These are phyloP conservation scores for Gnetum montanum DNA, from an alignment of 75 land plant species.

Conservation along the genomic window DNA sequence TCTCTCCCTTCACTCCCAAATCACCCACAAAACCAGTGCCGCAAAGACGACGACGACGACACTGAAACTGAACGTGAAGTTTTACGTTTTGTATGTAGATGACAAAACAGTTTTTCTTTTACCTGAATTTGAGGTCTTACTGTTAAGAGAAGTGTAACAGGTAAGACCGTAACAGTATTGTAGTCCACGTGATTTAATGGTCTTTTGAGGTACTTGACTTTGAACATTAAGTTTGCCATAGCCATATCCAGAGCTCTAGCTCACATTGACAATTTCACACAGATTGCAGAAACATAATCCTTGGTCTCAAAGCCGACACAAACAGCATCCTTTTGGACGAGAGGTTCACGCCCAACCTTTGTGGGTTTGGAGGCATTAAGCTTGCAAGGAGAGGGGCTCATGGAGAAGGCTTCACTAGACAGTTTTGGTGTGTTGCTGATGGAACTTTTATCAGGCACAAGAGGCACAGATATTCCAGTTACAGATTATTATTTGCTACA, in stretches of 20 bases:
- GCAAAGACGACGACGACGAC: too few species aligned
- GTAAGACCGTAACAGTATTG: too few species aligned
- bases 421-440: constrained; percentile 7
- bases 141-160: too few species aligned
- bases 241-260: constrained; percentile 3
- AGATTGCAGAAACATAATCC: constrained; percentile 1
- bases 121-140: too few species aligned
- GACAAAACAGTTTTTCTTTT: too few species aligned
- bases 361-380: background rate
- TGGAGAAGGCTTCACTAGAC: background rate
- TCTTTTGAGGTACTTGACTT: too few species aligned
- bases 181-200: too few species aligned
- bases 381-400: constrained; percentile 6
- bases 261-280: constrained; percentile 4
- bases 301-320: background rate
- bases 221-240: too few species aligned
- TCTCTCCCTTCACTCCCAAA: too few species aligned
- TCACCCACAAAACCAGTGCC: too few species aligned
- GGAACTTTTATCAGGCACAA: constrained; percentile 2
- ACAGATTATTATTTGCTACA: constrained; percentile 3
- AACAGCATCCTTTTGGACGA: constrained; percentile 5
- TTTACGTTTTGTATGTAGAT: too few species aligned
- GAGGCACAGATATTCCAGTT: constrained; percentile 7
- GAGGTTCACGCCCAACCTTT: constrained; percentile 9
- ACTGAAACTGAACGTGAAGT: too few species aligned